These are phyloP conservation scores for Cavenderia fasciculata DNA, from an alignment of 78 protist species.

Conservation along the genomic window DNA sequence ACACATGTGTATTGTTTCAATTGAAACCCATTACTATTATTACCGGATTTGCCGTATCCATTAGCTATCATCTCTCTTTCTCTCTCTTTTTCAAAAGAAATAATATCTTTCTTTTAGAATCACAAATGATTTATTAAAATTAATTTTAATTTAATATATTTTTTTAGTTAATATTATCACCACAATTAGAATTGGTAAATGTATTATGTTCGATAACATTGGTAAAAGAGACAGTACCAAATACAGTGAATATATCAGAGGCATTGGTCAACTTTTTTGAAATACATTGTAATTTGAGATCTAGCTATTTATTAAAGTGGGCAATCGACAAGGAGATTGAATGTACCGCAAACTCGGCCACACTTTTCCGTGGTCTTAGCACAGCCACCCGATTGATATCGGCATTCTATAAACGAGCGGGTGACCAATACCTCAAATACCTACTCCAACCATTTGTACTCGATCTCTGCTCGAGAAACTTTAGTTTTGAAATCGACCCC, in stretches of 20 bases:
- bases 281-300: constrained; percentile 32
- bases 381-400: constrained; percentile 69
- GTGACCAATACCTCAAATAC: constrained; percentile 47
- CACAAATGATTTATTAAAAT: no score
- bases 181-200: constrained; percentile 53
- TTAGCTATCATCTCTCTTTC: no score
- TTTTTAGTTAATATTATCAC: constrained; percentile 46
- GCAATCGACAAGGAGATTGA: constrained; percentile 64
- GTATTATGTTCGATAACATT: constrained; percentile 35
- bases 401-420: constrained; percentile 52
- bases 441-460: constrained; percentile 53
- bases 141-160: no score
- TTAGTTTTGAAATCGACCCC: constrained; percentile 58
- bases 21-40: no score
- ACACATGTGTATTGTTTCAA: no score
- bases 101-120: no score
- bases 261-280: constrained; percentile 25
- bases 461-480: constrained; percentile 53
- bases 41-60: no score
- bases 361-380: constrained; percentile 61
- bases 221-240: constrained; percentile 30
- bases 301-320: constrained; percentile 46
- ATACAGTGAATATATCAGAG: constrained; percentile 33
- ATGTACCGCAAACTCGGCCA: constrained; percentile 26
- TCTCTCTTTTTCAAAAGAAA: no score